Percentiles rank a stretch among this genome's conserved stretches.
phyloP scores from a whole-genome alignment of 192 early-diverging fungal genomes.

The Coemansia sp. region DNA sequence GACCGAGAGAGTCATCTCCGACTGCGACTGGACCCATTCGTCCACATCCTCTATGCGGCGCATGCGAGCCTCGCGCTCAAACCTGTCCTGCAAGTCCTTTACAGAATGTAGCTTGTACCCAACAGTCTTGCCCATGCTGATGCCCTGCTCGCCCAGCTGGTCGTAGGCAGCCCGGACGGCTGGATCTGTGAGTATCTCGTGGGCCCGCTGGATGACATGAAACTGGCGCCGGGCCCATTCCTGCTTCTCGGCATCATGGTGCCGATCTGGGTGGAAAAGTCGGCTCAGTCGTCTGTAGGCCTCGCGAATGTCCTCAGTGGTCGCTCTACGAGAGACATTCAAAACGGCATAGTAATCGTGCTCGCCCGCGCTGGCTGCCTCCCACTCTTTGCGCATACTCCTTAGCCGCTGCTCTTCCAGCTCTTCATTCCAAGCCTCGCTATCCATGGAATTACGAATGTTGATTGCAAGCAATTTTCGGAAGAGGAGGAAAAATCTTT shows the following conservation, averaged over 20 bases:
- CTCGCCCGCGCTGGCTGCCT: not conserved
- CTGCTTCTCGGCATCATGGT: conserved; percentile 58
- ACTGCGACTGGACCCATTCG: conserved; percentile 62
- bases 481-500: not conserved
- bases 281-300: conserved; percentile 71
- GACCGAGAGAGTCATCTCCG: conserved; percentile 12
- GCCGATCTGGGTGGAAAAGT: conserved; percentile 80
- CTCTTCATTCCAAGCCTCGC: conserved; percentile 25
- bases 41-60: conserved; percentile 65
- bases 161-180: conserved; percentile 85
- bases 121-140: conserved; percentile 61
- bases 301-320: conserved; percentile 62
- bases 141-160: conserved; percentile 86
- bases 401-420: conserved; percentile 33
- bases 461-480: not conserved
- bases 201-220: conserved; percentile 72
- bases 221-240: conserved; percentile 72
- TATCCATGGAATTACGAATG: conserved; percentile 11
- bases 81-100: conserved; percentile 67
- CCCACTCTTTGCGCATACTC: conserved; percentile 28
- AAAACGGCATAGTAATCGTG: conserved; percentile 66
- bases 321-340: conserved; percentile 64
- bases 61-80: conserved; percentile 60
- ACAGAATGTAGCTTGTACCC: conserved; percentile 67
- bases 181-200: conserved; percentile 81